Evolutionary conservation across 805 yeast species (phyloP).

Genomic region (Pichia thaimueangensis): DNA sequence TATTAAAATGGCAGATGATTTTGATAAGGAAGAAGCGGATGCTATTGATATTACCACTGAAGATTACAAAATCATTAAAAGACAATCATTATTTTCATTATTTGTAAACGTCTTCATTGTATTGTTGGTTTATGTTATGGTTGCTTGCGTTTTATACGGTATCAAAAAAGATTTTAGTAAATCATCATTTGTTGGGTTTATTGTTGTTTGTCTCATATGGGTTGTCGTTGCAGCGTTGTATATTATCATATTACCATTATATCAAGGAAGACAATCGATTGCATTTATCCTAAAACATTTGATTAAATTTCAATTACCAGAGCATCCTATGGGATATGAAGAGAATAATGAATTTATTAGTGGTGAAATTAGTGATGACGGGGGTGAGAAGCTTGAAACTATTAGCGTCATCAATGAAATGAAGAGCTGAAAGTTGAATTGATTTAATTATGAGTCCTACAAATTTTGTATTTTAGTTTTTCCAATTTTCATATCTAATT

Average conservation of each 20-base stretch:
- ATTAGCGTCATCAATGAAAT: no score
- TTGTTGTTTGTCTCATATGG: conserved; percentile 34
- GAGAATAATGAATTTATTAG: not conserved
- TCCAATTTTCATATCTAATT: no score
- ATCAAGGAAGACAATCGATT: conserved; percentile 27
- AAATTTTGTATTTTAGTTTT: no score
- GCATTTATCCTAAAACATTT: conserved; percentile 8
- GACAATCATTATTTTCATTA: conserved; percentile 36
- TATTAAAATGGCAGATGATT: conserved; percentile 31
- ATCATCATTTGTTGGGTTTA: conserved; percentile 31
- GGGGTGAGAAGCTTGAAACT: no score
- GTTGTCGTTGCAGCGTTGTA: conserved; percentile 30
- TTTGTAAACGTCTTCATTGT: conserved; percentile 31
- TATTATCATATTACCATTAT: conserved; percentile 34
- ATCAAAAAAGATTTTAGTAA: conserved; percentile 31
- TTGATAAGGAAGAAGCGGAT: conserved; percentile 28
- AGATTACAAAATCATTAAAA: conserved; percentile 23
- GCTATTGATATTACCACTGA: conserved; percentile 22
- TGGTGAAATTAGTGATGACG: not conserved
- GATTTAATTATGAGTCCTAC: no score
- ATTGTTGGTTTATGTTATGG: conserved; percentile 27
- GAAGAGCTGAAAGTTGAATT: no score
- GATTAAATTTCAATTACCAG: conserved; percentile 7
- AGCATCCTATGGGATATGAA: conserved; percentile 7
- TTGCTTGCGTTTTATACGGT: conserved; percentile 31